Evolutionary conservation across 768 basidiomycete species (phyloP), one percentile per base, ranked within the genome.

Genomic region (Asterophora lycoperdoides): DNA sequence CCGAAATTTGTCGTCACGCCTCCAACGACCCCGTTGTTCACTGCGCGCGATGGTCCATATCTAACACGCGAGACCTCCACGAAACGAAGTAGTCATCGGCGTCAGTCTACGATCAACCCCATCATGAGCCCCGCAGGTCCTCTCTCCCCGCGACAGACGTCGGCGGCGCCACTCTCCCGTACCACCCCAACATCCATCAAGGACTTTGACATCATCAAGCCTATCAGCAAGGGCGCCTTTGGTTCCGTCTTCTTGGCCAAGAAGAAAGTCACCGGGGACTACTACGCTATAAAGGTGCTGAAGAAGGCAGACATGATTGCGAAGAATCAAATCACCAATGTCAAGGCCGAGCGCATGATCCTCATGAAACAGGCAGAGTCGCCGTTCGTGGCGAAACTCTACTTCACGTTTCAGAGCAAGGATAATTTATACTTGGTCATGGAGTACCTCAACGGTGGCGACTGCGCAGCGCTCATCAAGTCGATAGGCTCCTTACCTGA

Each of bases 281-380:
- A 97, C 68, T 99, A 87, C 70, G 96, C 96, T 20, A 95, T 99
- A 81, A 99, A 99, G 69, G 94, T 98, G n/a, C 70, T 99, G 64
- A 97, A 95, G 74, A 99, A 99, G 74, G 92, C 93, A n/a, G 96
- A 99, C 69, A 99, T 99, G 96, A 98, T 99, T 65, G 91, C 96
- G 34, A 99, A 99, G 80, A 99, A 99, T 73, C 96, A 99, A 68
- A 95, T 99, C 65, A 98, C 96, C 41, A 99, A 98, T 64, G 96
- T 99, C 67, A 98, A 98, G 71, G 96, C 96, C 1, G 96, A 99
- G 72, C 81, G 96, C 49, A 98, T 96, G 85, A 99, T 99, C 60
- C 78, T 99, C 57, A 99, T 99, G 96, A 93, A 93, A 65, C 95
- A 98, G 67, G 89, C 95, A 1, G 93, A 96, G 67, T 96, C 93